phyloP scores from a whole-genome alignment of 805 yeast genomes.

The Blastobotrys robertii region DNA sequence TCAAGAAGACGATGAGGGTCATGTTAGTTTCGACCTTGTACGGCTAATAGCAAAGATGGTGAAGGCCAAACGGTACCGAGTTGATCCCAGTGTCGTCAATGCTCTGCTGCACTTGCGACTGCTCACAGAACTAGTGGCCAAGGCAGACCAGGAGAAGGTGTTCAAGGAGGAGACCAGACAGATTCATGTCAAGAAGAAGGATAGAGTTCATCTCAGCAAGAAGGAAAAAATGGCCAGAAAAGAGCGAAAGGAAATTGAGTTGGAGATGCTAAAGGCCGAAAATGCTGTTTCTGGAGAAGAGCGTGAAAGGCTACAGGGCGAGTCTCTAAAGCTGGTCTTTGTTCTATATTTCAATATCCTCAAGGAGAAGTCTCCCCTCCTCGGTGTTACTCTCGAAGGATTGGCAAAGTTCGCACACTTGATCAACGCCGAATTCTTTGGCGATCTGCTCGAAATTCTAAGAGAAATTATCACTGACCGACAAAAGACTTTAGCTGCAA shows the following conservation, averaged over 20 bases:
- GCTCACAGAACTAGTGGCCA: constrained; percentile 29
- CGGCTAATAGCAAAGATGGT: constrained; percentile 60
- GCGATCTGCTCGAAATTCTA: constrained; percentile 84
- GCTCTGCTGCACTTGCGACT: constrained; percentile 52
- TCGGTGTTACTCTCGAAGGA: constrained; percentile 88
- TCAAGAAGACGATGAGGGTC: constrained; percentile 72
- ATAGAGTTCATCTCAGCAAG: constrained; percentile 84
- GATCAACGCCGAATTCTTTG: constrained; percentile 85
- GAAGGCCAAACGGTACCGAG: constrained; percentile 62
- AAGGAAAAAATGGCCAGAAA: constrained; percentile 80
- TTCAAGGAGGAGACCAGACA: constrained; percentile 36
- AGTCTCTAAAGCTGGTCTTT: constrained; percentile 63
- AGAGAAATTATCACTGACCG: constrained; percentile 60
- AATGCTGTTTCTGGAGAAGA: constrained; percentile 80
- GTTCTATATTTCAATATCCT: constrained; percentile 70
- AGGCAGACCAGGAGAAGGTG: constrained; percentile 33
- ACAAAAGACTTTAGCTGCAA: constrained; percentile 31
- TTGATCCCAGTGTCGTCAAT: constrained; percentile 75
- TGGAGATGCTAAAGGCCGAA: constrained; percentile 82
- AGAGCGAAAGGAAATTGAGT: constrained; percentile 78
- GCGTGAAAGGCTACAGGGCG: constrained; percentile 76
- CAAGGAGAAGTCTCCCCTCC: constrained; percentile 51
- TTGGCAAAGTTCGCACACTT: constrained; percentile 82
- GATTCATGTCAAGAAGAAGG: constrained; percentile 64
- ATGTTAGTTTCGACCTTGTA: constrained; percentile 63